Evolutionary conservation across 2,329 filamentous ascomycete genomes (phyloP).

Genomic region (Fusarium pseudograminearum): DNA sequence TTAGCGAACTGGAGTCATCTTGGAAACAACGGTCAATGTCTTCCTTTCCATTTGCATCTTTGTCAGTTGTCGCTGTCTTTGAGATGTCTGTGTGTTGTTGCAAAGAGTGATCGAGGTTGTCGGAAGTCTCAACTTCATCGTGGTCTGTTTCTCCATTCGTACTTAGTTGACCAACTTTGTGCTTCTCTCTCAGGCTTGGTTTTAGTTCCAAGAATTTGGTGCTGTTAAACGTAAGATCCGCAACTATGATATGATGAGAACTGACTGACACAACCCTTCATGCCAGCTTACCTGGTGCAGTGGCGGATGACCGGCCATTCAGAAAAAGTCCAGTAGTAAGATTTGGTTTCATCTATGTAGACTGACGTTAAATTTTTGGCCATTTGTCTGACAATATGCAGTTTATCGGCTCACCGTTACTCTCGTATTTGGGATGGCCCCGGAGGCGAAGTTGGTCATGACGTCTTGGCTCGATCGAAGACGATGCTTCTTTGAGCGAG

Average conservation of each 20-base stretch:
- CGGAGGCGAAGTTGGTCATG: constrained; percentile 67
- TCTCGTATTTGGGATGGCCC: constrained; percentile 59
- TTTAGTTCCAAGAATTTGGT: constrained; percentile 57
- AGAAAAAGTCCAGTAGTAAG: constrained; percentile 52
- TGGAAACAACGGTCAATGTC: background rate
- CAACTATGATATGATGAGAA: constrained; percentile 50
- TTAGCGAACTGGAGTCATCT: background rate
- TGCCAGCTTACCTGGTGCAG: constrained; percentile 36
- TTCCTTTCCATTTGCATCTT: background rate
- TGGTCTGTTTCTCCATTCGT: background rate
- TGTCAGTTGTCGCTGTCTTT: background rate
- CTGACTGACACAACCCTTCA: background rate
- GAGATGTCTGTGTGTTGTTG: background rate
- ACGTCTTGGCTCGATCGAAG: constrained; percentile 59
- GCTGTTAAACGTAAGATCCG: constrained; percentile 65
- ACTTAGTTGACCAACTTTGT: background rate
- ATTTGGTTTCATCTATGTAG: constrained; percentile 50
- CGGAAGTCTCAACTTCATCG: background rate
- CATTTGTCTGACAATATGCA: background rate
- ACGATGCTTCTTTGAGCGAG: constrained; percentile 44
- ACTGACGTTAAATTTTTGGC: background rate
- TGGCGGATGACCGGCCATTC: constrained; percentile 49
- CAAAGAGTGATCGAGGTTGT: background rate
- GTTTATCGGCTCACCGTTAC: constrained; percentile 48
- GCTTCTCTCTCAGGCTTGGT: constrained; percentile 26